These are phyloP conservation scores for Colletotrichum paranaense DNA, from an alignment of 2,329 filamentous ascomycete genomes.

Conservation along the genomic window DNA sequence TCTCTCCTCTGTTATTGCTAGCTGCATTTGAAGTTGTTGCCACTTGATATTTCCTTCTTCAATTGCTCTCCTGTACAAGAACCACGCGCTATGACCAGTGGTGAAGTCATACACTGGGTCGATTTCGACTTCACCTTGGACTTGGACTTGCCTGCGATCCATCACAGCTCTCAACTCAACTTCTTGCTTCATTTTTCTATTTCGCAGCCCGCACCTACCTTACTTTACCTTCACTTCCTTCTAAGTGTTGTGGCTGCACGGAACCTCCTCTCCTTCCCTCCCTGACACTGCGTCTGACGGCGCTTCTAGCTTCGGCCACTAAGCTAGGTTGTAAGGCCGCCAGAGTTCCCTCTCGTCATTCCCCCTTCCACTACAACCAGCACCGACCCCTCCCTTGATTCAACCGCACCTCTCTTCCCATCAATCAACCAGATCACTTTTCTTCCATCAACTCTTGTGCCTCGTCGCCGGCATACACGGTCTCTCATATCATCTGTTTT, in stretches of 20 bases:
- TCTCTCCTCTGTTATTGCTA: neutral
- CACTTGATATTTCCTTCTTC: neutral
- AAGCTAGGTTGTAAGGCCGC: neutral
- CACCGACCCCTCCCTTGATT: constrained; percentile 19
- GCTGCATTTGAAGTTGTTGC: neutral
- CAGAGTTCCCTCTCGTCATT: neutral
- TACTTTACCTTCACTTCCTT: neutral
- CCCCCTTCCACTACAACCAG: neutral
- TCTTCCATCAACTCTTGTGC: neutral
- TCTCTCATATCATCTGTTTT: neutral
- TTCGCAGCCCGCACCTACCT: neutral
- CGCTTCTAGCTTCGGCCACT: neutral
- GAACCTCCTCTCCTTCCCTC: neutral
- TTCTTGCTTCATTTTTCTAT: neutral
- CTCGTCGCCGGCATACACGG: neutral
- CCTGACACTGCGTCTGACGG: neutral
- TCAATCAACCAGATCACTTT: neutral
- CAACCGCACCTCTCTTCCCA: neutral
- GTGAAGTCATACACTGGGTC: constrained; percentile 31
- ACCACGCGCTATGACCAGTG: constrained; percentile 18
- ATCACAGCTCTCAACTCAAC: neutral
- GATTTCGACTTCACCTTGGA: no score
- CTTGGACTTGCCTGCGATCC: neutral
- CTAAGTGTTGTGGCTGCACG: neutral
- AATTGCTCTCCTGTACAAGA: neutral